A percentile compares a stretch with the other conserved stretches of the same genome.
Conservation (phyloP, 225 moss, liverwort and hornwort genomes). For the Anthoceros angustus region DNA sequence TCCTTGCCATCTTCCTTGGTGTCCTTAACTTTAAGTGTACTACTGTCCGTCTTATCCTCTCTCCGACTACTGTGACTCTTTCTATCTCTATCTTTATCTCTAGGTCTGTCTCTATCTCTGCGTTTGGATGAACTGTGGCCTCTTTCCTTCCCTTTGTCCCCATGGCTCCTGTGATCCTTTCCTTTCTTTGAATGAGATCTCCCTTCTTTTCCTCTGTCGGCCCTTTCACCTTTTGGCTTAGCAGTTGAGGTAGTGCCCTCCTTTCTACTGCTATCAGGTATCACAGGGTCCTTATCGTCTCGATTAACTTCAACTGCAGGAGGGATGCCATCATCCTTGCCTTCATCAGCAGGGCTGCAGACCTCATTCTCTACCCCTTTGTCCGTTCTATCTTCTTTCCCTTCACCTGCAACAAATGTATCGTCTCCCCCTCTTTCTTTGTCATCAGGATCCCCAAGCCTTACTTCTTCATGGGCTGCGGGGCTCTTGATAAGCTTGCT, state of each 20-base stretch:
- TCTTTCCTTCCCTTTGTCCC: neutral
- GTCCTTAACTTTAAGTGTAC: neutral
- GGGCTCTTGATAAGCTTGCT: too few species aligned
- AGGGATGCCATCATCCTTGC: neutral
- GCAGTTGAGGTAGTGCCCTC: neutral
- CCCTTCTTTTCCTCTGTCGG: neutral
- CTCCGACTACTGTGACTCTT: neutral
- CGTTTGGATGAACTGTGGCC: neutral
- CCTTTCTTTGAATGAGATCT: neutral
- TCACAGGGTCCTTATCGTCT: neutral
- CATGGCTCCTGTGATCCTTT: conserved; percentile 1
- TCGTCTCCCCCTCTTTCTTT: neutral
- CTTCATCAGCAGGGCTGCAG: neutral
- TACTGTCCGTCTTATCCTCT: neutral
- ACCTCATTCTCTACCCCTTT: neutral
- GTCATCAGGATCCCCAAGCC: too few species aligned
- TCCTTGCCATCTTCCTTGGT: neutral
- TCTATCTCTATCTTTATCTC: neutral
- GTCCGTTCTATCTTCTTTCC: neutral
- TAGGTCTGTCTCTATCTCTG: neutral
- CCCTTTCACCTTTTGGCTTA: neutral
- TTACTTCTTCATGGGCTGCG: too few species aligned
- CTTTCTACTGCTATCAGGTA: neutral
- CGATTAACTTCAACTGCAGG: too few species aligned
- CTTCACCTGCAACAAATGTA: neutral